Conservation (phyloP, 2,329 filamentous ascomycete genomes). For the Colletotrichum orbiculare region DNA sequence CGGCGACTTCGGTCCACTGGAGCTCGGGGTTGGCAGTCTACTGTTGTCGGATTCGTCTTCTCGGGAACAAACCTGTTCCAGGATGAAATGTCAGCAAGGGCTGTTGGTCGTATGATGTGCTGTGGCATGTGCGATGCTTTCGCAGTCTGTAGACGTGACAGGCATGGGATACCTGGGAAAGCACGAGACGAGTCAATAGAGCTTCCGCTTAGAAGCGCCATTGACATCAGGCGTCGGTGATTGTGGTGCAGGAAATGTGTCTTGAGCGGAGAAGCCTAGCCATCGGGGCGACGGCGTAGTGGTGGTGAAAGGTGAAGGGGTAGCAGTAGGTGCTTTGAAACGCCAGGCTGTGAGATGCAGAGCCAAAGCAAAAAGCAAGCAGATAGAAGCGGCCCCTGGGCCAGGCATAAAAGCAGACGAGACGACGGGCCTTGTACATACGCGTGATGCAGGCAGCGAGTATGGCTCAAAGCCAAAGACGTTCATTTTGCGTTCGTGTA, state of each 20-base stretch:
- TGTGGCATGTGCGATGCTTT: constrained; percentile 28
- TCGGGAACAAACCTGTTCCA: constrained; percentile 66
- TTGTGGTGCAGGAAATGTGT: constrained; percentile 13
- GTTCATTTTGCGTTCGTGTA: constrained; percentile 86
- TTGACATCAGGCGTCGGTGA: constrained; percentile 6
- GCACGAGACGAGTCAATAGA: constrained; percentile 9
- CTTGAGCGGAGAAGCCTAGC: constrained; percentile 16
- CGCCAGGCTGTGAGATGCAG: constrained; percentile 6
- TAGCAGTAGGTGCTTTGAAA: constrained; percentile 33
- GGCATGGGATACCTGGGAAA: constrained; percentile 6
- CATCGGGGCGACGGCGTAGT: constrained; percentile 17
- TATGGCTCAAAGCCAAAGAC: constrained; percentile 92
- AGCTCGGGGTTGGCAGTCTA: constrained; percentile 72
- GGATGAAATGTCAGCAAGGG: constrained; percentile 41
- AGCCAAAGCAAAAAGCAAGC: constrained; percentile 33
- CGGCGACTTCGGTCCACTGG: constrained; percentile 74
- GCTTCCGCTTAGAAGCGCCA: constrained; percentile 23
- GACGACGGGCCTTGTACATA: constrained; percentile 59
- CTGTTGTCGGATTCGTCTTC: constrained; percentile 73
- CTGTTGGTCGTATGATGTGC: constrained; percentile 14
- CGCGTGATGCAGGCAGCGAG: constrained; percentile 85
- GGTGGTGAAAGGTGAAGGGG: constrained; percentile 19
- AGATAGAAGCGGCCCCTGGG: constrained; percentile 13
- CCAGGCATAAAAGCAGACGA: constrained; percentile 13
- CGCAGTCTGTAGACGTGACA: constrained; percentile 8